Conservation (phyloP, 768 basidiomycete species). For the Favolaschia claudopus region DNA sequence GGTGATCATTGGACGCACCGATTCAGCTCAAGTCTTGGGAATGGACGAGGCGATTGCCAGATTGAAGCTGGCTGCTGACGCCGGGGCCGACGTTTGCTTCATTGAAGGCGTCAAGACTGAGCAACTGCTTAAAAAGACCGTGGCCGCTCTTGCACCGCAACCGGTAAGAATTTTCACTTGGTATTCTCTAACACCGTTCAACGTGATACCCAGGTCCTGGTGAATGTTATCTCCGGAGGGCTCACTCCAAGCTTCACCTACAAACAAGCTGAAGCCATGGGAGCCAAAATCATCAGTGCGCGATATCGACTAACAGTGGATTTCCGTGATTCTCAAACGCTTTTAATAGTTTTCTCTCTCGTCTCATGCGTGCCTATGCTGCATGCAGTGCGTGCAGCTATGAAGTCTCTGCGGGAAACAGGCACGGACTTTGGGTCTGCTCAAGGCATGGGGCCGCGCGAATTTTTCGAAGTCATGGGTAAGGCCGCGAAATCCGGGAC, state of each 20-base stretch:
- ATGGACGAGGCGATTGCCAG: conserved; percentile 79
- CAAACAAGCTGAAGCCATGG: conserved; percentile 70
- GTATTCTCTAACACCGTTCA: neutral
- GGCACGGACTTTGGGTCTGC: conserved; percentile 72
- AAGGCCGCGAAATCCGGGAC: conserved; percentile 20
- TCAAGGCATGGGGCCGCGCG: conserved; percentile 77
- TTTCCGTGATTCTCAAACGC: neutral
- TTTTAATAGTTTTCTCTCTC: conserved; percentile 68
- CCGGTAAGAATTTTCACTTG: conserved; percentile 50
- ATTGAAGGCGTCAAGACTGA: conserved; percentile 80
- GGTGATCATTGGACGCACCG: conserved; percentile 80
- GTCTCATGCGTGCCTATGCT: conserved; percentile 81
- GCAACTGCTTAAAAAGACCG: conserved; percentile 68
- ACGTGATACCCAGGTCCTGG: conserved; percentile 56
- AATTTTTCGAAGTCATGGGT: conserved; percentile 84
- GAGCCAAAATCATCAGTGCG: conserved; percentile 82
- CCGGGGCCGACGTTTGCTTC: conserved; percentile 83
- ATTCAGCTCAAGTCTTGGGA: conserved; percentile 79
- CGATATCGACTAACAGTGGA: neutral
- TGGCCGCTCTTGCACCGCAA: conserved; percentile 73
- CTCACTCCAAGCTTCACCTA: conserved; percentile 78
- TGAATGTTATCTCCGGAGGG: conserved; percentile 83
- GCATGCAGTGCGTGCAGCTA: conserved; percentile 80
- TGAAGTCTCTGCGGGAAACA: conserved; percentile 77
- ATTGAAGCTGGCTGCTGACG: conserved; percentile 73